Percentiles rank a stretch among this genome's conserved stretches.
Conservation (phyloP, 1,284 basidiomycete genomes). For the Apiotrichum akiyoshidainum region DNA sequence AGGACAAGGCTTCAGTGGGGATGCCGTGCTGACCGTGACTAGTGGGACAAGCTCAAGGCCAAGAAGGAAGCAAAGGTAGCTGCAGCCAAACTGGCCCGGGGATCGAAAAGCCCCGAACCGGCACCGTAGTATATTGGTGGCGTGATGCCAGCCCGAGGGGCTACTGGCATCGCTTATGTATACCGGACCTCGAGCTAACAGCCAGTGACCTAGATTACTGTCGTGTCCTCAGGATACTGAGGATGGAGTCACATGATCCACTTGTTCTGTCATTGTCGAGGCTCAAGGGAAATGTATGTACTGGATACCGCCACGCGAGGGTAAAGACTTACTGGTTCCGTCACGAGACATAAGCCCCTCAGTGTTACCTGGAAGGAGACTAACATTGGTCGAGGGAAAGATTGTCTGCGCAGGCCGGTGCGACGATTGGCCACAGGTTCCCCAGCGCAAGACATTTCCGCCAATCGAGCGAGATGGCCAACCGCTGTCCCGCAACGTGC, state of each 20-base stretch:
- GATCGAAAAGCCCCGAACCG: not conserved
- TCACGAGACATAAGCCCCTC: too few species aligned
- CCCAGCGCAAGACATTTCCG: too few species aligned
- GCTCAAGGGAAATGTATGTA: not conserved
- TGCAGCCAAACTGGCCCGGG: constrained; percentile 10
- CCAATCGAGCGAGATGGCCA: too few species aligned
- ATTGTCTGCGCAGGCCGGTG: too few species aligned
- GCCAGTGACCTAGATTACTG: too few species aligned
- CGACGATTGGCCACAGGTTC: too few species aligned
- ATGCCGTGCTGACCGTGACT: constrained; percentile 40
- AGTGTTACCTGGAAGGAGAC: too few species aligned
- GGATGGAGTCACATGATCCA: not conserved
- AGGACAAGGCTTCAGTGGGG: not conserved
- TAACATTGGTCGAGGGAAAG: too few species aligned
- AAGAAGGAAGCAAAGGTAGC: constrained; percentile 73
- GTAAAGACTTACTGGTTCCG: too few species aligned
- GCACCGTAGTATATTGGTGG: not conserved
- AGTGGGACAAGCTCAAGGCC: constrained; percentile 83
- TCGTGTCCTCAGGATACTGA: not conserved
- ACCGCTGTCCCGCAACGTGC: too few species aligned
- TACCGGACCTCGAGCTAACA: too few species aligned
- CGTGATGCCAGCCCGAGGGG: not conserved
- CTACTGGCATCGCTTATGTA: too few species aligned
- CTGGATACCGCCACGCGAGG: not conserved
- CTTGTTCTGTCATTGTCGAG: not conserved